These are phyloP conservation scores for Gynostemma pentaphyllum DNA, from an alignment of 306 rosid species.

Conservation along the genomic window DNA sequence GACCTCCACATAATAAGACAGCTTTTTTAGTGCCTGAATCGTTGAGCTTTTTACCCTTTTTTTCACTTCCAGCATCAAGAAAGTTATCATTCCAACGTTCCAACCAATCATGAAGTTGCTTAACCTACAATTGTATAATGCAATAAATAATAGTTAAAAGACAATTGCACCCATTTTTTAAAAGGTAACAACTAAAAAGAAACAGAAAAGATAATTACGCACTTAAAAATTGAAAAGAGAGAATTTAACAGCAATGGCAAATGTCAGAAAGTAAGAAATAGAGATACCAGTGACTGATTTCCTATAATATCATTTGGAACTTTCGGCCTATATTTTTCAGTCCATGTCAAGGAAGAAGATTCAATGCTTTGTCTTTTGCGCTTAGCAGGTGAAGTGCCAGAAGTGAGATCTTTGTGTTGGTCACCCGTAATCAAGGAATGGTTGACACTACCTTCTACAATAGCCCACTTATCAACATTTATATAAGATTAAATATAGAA, in stretches of 20 bases:
- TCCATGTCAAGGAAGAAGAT: constrained; percentile 50
- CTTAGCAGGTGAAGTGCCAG: constrained; percentile 37
- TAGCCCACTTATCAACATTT: not conserved
- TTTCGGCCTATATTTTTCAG: constrained; percentile 78
- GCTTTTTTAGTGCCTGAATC: constrained; percentile 64
- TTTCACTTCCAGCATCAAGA: constrained; percentile 48
- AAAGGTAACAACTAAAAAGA: too few species aligned
- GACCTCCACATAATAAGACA: constrained; percentile 79
- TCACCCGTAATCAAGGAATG: constrained; percentile 20
- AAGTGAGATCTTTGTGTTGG: constrained; percentile 27
- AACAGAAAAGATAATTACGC: too few species aligned
- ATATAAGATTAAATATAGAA: not conserved
- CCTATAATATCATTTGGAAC: constrained; percentile 65
- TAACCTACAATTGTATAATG: constrained; percentile 38
- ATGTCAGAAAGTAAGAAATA: constrained; percentile 12
- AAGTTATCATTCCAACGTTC: constrained; percentile 74
- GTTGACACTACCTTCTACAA: constrained; percentile 15
- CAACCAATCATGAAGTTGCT: constrained; percentile 85
- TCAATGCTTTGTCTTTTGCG: constrained; percentile 18
- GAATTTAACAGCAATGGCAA: not conserved
- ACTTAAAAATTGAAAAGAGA: constrained; percentile 2
- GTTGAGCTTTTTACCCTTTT: constrained; percentile 48
- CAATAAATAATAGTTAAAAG: not conserved
- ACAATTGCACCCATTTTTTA: too few species aligned
- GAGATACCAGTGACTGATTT: constrained; percentile 77